Conservation (phyloP, 2,329 filamentous ascomycete genomes). For the Pezicula neosporulosa region DNA sequence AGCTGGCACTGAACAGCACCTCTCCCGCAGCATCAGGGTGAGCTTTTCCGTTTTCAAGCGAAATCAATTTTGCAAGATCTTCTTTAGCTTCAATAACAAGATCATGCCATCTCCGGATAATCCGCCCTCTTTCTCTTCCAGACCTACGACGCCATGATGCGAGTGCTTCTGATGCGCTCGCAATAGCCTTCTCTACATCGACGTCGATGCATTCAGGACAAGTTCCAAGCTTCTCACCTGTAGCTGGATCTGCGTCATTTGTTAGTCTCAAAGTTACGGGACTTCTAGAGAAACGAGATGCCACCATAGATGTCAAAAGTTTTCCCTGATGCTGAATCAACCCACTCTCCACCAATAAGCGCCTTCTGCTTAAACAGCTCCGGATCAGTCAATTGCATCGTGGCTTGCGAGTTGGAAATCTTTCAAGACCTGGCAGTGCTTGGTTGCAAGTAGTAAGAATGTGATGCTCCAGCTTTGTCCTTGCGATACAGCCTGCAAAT, state of each 20-base stretch:
- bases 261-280: too few relatives aligned
- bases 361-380: slow-evolving; percentile 67
- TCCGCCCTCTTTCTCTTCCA: slow-evolving; percentile 64
- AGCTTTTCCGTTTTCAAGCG: slow-evolving; percentile 68
- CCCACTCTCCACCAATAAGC: slow-evolving; percentile 89
- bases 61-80: slow-evolving; percentile 69
- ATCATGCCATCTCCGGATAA: slow-evolving; percentile 75
- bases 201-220: slow-evolving; percentile 75
- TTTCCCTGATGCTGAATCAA: slow-evolving; percentile 61
- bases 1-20: slow-evolving; percentile 52
- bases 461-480: too few relatives aligned
- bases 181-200: slow-evolving; percentile 76
- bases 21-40: slow-evolving; percentile 56
- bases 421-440: too few relatives aligned
- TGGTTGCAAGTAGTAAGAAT: too few relatives aligned
- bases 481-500: too few relatives aligned
- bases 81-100: slow-evolving; percentile 71
- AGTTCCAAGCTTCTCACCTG: slow-evolving; percentile 72
- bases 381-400: not conserved
- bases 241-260: slow-evolving; percentile 71
- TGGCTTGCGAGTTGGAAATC: too few relatives aligned
- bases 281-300: too few relatives aligned
- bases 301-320: too few relatives aligned
- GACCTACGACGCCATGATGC: slow-evolving; percentile 64
- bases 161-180: slow-evolving; percentile 72